Evolutionary conservation across 352 stramenopile species (phyloP), one percentile per base, ranked within the genome.

Genomic region (Phytopythium vexans): DNA sequence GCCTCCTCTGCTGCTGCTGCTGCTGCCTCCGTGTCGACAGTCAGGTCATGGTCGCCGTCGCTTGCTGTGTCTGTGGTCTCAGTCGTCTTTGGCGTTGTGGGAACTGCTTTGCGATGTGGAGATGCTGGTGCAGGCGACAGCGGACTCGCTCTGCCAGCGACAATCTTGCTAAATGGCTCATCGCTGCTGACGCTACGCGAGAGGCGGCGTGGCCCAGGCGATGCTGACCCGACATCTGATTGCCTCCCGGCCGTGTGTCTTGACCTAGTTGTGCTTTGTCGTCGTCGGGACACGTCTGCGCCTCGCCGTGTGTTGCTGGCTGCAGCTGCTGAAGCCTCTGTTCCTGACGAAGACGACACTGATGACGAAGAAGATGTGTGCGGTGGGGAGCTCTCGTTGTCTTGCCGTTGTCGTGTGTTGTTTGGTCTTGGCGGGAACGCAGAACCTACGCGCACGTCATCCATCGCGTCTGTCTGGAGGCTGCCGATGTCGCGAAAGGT

Each of bases 101-200:
- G 8, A 16, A 5, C 7, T 43, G 47, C 14, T 40, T 41, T 14
- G 15, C 35, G 31, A 37, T 8, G n/a, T 52, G 50, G 31, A 53
- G 40, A 41, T 32, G 38, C 12, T 48, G 21, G 12, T 49, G 15
- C 44, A 41, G 37, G 46, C 33, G 10, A 40, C 21, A 9, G 6
- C 11, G 42, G 39, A 61, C 35, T 46, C 54, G 12, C 53, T 72
- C 44, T 62, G 53, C 74, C 62, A 2, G 64, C 60, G 15, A 82
- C 72, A 36, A 84, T 77, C 57, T 82, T 82, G 54, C 72, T 76
- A 52, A 74, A 84, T 12, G 70, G 74, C 61, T 74, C 60, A 39
- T 61, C 70, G 37, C 21, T 34, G 7, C 48, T 6, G 21, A 43
- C 39, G 21, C 39, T 43, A 27, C 39, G 8, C n/a, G 39, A 15